phyloP scores from a whole-genome alignment of 805 yeast genomes.

The Candida montana region DNA sequence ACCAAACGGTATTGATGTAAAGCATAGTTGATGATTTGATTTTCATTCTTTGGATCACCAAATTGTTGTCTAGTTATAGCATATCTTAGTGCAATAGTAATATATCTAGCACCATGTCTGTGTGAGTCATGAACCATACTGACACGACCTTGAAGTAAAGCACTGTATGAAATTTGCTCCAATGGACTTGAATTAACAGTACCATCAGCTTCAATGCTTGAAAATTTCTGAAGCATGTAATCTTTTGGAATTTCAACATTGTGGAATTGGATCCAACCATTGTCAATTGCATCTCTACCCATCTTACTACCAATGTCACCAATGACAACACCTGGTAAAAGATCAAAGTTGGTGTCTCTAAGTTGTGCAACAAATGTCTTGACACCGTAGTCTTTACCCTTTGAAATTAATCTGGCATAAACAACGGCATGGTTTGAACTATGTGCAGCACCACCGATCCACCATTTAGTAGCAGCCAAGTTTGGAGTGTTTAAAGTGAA shows the following conservation, averaged over 20 bases:
- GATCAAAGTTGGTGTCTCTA: slow-evolving; percentile 59
- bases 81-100: slow-evolving; percentile 81
- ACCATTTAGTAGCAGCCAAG: slow-evolving; percentile 92
- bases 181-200: slow-evolving; percentile 68
- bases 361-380: slow-evolving; percentile 93
- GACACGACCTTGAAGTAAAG: slow-evolving; percentile 83
- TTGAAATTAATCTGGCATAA: slow-evolving; percentile 76
- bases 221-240: slow-evolving; percentile 75
- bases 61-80: slow-evolving; percentile 60
- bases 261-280: slow-evolving; percentile 92
- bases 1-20: slow-evolving; percentile 83
- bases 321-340: slow-evolving; percentile 71
- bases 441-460: slow-evolving; percentile 98
- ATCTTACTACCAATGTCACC: slow-evolving; percentile 94
- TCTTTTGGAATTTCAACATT: slow-evolving; percentile 79
- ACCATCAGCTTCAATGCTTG: slow-evolving; percentile 62
- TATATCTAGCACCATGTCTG: slow-evolving; percentile 70
- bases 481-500: slow-evolving; percentile 82
- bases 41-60: slow-evolving; percentile 49
- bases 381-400: slow-evolving; percentile 86
- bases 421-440: slow-evolving; percentile 82
- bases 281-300: slow-evolving; percentile 95
- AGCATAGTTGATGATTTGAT: slow-evolving; percentile 79
- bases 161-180: slow-evolving; percentile 85
- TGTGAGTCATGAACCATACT: slow-evolving; percentile 83